Evolutionary conservation across 2,329 filamentous ascomycete species (phyloP).

Genomic region (Arthroderma sp.): DNA sequence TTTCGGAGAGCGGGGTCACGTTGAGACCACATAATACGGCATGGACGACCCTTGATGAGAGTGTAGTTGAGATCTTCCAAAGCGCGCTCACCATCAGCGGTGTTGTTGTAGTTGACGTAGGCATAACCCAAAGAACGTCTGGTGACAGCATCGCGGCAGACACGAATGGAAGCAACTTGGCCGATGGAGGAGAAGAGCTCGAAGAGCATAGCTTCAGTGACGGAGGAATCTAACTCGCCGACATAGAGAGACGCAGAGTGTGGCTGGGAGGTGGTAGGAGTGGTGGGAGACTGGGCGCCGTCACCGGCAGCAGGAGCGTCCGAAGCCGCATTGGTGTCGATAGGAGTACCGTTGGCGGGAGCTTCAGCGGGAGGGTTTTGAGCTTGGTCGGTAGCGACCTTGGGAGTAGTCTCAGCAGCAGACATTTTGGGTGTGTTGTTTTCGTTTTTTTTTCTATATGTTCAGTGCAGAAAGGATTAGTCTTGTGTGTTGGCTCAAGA

Average conservation of each 20-base stretch:
- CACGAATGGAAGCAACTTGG: slow-evolving; percentile 96
- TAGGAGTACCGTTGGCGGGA: slow-evolving; percentile 40
- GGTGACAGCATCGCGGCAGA: slow-evolving; percentile 97
- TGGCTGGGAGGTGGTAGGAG: slow-evolving; percentile 60
- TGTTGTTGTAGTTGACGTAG: slow-evolving; percentile 99
- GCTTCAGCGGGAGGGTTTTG: slow-evolving; percentile 49
- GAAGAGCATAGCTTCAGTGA: slow-evolving; percentile 99
- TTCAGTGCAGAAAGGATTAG: neutral
- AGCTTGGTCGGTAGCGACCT: slow-evolving; percentile 52
- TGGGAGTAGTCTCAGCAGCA: slow-evolving; percentile 60
- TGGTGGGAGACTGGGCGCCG: slow-evolving; percentile 34
- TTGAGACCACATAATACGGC: slow-evolving; percentile 99
- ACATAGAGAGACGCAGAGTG: slow-evolving; percentile 98
- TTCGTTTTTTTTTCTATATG: slow-evolving; percentile 44
- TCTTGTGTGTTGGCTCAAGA: slow-evolving; percentile 1
- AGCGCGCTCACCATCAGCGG: slow-evolving; percentile 88
- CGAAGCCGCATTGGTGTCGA: slow-evolving; percentile 59
- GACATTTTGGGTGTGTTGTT: slow-evolving; percentile 52
- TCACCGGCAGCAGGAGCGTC: slow-evolving; percentile 25
- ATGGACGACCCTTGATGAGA: slow-evolving; percentile 94
- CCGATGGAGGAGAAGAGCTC: slow-evolving; percentile 99
- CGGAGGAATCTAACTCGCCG: slow-evolving; percentile 91
- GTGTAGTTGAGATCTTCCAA: slow-evolving; percentile 99
- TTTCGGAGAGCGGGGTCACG: slow-evolving; percentile 97
- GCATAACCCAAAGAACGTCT: slow-evolving; percentile 97